Evolutionary conservation across 441 rosid genomes (phyloP).

Genomic region (Populus tomentosa): DNA sequence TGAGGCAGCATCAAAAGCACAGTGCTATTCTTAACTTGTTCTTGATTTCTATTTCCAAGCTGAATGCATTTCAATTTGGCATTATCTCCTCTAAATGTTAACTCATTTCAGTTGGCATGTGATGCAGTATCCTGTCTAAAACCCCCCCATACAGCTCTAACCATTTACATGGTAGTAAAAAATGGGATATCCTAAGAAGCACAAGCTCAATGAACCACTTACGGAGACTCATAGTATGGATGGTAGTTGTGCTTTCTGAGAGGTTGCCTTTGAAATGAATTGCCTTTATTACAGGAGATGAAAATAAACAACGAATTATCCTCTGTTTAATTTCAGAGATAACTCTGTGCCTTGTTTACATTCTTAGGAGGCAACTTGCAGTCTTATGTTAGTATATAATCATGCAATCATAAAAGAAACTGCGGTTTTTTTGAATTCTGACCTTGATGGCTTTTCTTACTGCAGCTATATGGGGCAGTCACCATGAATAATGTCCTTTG

Average conservation of each 20-base stretch:
- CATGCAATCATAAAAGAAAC: neutral
- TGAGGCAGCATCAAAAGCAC: too few relatives aligned
- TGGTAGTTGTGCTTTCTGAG: neutral
- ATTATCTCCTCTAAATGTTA: neutral
- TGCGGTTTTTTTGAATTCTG: neutral
- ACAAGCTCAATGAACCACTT: neutral
- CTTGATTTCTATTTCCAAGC: too few relatives aligned
- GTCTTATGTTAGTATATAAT: neutral
- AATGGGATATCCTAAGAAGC: neutral
- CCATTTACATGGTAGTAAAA: neutral
- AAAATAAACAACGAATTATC: neutral
- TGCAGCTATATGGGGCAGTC: conserved; percentile 87
- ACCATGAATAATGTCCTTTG: conserved; percentile 86
- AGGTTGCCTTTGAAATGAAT: neutral
- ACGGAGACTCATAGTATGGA: neutral
- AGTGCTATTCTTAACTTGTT: too few relatives aligned
- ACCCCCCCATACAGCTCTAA: neutral
- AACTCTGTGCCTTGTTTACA: neutral
- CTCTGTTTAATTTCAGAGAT: neutral
- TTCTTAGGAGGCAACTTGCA: neutral
- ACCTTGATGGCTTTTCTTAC: neutral
- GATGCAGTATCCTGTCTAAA: neutral
- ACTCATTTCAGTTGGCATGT: neutral
- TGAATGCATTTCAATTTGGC: too few relatives aligned
- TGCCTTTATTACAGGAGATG: neutral